Conservation (phyloP, 2,329 filamentous ascomycete genomes). For the Juglanconis sp. region DNA sequence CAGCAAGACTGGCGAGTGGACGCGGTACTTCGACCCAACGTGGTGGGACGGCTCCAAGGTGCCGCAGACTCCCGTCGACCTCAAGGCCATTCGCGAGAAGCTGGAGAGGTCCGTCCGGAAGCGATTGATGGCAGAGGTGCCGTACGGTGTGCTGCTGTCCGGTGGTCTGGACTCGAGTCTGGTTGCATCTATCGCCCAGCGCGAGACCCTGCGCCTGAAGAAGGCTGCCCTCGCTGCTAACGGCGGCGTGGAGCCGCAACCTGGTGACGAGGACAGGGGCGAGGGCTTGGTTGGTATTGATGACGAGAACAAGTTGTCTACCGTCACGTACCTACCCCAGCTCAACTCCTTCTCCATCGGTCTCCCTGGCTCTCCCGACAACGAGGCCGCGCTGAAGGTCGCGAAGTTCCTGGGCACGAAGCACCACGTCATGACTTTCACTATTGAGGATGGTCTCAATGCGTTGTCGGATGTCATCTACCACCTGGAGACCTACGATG, state of each 20-base stretch:
- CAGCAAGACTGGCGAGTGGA: conserved; percentile 81
- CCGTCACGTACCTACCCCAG: conserved; percentile 86
- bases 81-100: conserved; percentile 74
- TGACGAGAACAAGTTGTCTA: conserved; percentile 83
- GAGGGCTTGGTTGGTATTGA: conserved; percentile 90
- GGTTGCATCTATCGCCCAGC: conserved; percentile 91
- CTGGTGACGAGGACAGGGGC: conserved; percentile 54
- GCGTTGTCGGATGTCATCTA: conserved; percentile 96
- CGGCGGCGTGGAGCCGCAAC: conserved; percentile 32
- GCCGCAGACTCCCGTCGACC: conserved; percentile 76
- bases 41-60: conserved; percentile 86
- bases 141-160: conserved; percentile 92
- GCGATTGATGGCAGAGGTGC: conserved; percentile 97
- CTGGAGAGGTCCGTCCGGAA: conserved; percentile 92
- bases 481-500: conserved; percentile 96
- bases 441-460: conserved; percentile 94
- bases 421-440: conserved; percentile 98
- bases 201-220: conserved; percentile 79
- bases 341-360: conserved; percentile 99
- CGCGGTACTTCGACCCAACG: conserved; percentile 83
- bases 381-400: conserved; percentile 85
- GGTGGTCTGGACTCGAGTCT: conserved; percentile 94
- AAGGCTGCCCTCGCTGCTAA: conserved; percentile 56
- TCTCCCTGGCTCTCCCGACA: conserved; percentile 87
- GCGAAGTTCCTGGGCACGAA: conserved; percentile 96